These are phyloP conservation scores for Penicillium desertorum DNA, from an alignment of 495 filamentous ascomycete genomes.

Conservation along the genomic window DNA sequence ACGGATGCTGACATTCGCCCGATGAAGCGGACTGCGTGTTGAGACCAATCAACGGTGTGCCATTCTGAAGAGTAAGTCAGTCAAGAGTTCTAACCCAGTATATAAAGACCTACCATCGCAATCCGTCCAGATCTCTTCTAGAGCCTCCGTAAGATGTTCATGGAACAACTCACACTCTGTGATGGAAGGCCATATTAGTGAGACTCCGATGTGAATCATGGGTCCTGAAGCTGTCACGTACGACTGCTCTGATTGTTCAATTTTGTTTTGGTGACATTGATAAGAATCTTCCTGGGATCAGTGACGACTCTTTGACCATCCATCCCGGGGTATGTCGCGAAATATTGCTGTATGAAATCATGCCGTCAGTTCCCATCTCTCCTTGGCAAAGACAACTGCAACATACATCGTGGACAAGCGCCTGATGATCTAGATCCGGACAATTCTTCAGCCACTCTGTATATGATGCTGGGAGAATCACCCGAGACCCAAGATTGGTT, in stretches of 20 bases:
- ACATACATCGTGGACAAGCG: constrained; percentile 13
- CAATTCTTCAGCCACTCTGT: constrained; percentile 16
- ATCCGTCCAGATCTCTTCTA: neutral
- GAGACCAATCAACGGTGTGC: constrained; percentile 18
- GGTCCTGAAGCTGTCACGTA: constrained; percentile 1
- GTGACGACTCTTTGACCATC: constrained; percentile 10
- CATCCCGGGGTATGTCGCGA: constrained; percentile 14
- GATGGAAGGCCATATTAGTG: neutral
- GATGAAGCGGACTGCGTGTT: constrained; percentile 40
- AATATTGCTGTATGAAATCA: constrained; percentile 14
- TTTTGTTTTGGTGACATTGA: constrained; percentile 15
- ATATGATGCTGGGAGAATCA: constrained; percentile 16
- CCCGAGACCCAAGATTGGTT: constrained; percentile 10
- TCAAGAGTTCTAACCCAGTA: neutral
- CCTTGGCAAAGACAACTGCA: neutral
- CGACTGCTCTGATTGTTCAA: constrained; percentile 16
- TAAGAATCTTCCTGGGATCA: constrained; percentile 11
- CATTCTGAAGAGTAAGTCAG: constrained; percentile 12
- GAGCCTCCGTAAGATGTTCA: constrained; percentile 6
- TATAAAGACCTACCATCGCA: neutral
- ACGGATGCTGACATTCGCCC: constrained; percentile 44
- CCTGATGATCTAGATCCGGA: constrained; percentile 15
- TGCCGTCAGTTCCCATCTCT: neutral
- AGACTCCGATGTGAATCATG: neutral
- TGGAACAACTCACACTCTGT: constrained; percentile 2